Conservation (phyloP, 2,329 filamentous ascomycete genomes). For the Proliferodiscus dingleyae region DNA sequence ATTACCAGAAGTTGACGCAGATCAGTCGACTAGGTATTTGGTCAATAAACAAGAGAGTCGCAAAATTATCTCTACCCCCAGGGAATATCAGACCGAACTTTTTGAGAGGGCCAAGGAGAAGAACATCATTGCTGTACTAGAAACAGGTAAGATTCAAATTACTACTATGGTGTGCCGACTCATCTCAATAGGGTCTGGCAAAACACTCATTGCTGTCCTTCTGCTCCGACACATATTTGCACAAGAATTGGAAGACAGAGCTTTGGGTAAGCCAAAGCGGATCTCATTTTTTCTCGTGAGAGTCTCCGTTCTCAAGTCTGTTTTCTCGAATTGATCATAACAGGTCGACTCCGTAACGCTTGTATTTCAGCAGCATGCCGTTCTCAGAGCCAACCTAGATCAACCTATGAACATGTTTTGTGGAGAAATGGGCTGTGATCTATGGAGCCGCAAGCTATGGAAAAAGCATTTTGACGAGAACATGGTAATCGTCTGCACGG, state of each 20-base stretch:
- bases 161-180: no score
- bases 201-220: conserved; percentile 91
- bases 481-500: conserved; percentile 89
- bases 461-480: conserved; percentile 53
- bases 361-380: conserved; percentile 82
- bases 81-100: conserved; percentile 88
- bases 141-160: no score
- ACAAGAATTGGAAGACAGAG: conserved; percentile 68
- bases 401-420: conserved; percentile 69
- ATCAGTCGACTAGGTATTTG: conserved; percentile 29
- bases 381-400: conserved; percentile 76
- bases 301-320: conserved; percentile 1
- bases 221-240: conserved; percentile 73
- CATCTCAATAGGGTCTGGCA: conserved; percentile 67
- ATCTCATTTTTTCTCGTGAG: conserved; percentile 78
- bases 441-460: conserved; percentile 60
- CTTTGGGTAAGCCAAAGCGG: conserved; percentile 51
- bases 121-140: conserved; percentile 89
- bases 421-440: conserved; percentile 59
- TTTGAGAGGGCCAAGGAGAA: conserved; percentile 80
- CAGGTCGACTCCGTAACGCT: conserved; percentile 82
- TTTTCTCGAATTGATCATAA: conserved; percentile 5
- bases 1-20: conserved; percentile 18
- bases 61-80: conserved; percentile 67
- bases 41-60: conserved; percentile 31